Evolutionary conservation across 148 eudicot genomes (phyloP).

Genomic region (Rhododendron ovatum): DNA sequence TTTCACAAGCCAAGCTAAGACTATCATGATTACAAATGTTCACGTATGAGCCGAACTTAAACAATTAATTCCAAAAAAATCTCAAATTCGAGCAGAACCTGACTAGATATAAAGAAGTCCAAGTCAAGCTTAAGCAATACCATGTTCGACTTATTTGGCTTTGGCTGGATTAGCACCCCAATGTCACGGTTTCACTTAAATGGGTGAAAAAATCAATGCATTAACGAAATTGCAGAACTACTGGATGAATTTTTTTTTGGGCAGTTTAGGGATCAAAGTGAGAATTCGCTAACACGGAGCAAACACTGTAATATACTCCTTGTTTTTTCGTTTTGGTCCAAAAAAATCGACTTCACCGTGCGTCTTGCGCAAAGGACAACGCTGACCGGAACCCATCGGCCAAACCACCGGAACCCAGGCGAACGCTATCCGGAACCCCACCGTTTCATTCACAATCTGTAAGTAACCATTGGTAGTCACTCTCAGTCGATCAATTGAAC

Average conservation of each 20-base stretch:
- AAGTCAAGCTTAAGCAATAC: too few species aligned
- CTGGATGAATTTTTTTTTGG: too few species aligned
- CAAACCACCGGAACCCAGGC: background rate
- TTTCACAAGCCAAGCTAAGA: too few species aligned
- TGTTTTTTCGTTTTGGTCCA: background rate
- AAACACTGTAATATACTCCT: background rate
- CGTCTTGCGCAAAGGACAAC: background rate
- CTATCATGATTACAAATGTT: too few species aligned
- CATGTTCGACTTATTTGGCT: too few species aligned
- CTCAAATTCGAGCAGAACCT: too few species aligned
- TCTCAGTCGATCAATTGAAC: background rate
- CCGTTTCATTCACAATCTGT: background rate
- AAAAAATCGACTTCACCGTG: background rate
- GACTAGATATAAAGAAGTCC: too few species aligned
- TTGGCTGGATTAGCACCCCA: too few species aligned
- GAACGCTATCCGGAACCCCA: background rate
- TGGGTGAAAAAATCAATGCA: background rate
- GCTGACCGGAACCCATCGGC: background rate
- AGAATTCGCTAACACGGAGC: background rate
- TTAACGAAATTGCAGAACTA: too few species aligned
- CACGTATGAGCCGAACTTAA: too few species aligned
- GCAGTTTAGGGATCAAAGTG: background rate
- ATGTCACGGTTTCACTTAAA: too few species aligned
- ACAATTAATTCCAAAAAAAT: too few species aligned
- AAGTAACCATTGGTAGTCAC: background rate